A percentile compares a stretch with the other conserved stretches of the same genome.
phyloP scores from a whole-genome alignment of 78 protist species.

The Protostelium mycophagum region DNA sequence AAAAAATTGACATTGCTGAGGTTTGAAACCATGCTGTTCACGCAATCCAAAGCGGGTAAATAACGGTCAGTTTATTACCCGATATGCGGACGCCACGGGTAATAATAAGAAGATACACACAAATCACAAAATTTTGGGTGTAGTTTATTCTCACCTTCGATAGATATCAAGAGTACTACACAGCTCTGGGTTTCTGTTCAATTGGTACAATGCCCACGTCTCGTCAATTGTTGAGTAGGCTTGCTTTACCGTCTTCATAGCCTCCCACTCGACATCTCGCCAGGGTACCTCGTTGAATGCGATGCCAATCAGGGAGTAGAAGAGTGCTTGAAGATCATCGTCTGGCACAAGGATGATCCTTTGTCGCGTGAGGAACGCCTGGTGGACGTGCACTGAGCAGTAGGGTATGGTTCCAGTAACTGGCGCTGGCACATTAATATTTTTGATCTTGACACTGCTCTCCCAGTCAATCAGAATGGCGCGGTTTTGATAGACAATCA shows the following conservation, averaged over 20 bases:
- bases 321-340: neutral
- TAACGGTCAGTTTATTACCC: too few species aligned
- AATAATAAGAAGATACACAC: too few species aligned
- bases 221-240: neutral
- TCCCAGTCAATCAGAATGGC: neutral
- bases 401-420: neutral
- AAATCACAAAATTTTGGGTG: too few species aligned
- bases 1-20: too few species aligned
- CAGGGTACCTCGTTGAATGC: neutral
- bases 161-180: neutral
- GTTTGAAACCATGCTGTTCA: too few species aligned
- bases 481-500: neutral
- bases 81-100: too few species aligned
- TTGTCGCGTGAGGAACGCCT: neutral
- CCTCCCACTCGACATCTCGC: neutral
- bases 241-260: neutral
- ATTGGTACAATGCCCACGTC: neutral
- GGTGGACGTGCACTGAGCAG: neutral
- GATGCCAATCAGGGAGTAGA: neutral
- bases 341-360: neutral
- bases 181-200: neutral
- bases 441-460: neutral
- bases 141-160: neutral
- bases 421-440: neutral
- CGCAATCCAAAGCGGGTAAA: too few species aligned